Evolutionary conservation across 2,329 filamentous ascomycete genomes (phyloP), one percentile per base, ranked within the genome.

Genomic region (Cladobotryum mycophilum): DNA sequence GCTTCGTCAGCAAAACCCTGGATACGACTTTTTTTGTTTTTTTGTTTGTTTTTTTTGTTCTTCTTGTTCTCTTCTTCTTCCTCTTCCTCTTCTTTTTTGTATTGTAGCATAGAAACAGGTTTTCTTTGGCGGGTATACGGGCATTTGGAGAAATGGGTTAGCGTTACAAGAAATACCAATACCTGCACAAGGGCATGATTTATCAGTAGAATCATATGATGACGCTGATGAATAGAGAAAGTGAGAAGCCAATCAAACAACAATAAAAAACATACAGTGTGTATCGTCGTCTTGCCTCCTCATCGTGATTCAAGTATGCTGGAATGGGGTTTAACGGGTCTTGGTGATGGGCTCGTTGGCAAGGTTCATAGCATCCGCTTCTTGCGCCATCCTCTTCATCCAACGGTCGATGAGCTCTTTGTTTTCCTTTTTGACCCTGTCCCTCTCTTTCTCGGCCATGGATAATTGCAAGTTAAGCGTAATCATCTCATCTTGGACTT

Each of bases 401-500:
- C 91, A 97, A 49, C 93, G 79, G 65, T 90, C 86, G 48, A 96
- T 84, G 49, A 99, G 76, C 58, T 96, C 88, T 63, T 88, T 84
- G 64, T 97, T 97, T 66, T 97, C 93, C 53, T 76, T 78, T 64
- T 84, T 81, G 55, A 95, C 73, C 67, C 82, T 84, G 64, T 85
- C 82, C 25, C 80, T 76, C 62, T 83, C 82, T 65, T 91, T 81
- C 66, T 95, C 90, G 3, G 86, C 84, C 74, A 96, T 81, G 59
- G 93, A 90, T 41, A 96, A 76, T 68, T 97, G 88, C 57, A 97
- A 75, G 58, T 91, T 91, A 43, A 96, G 71, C 1, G 89, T 85
- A 46, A 95, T 84, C 69, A 96, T 85, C 68, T 99, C 93, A 68
- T 96, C 91, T 70, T 97, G 92, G 48, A 96, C 85, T 61, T 92